Conservation (phyloP, 1,139 yeast genomes). For the Suhomyces kunorum region DNA sequence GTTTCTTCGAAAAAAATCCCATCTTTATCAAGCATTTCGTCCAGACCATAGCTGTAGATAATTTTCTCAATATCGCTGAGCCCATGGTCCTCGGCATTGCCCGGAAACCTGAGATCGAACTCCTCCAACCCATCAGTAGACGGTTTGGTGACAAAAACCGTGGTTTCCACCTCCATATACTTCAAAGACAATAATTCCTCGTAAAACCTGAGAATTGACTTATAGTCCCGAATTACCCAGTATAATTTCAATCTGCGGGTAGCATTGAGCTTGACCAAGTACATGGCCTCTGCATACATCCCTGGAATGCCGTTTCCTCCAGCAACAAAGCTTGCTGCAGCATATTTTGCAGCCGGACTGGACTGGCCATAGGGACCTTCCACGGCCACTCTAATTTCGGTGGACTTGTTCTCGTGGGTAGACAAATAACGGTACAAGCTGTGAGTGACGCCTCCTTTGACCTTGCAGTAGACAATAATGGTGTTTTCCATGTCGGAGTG, state of each 20-base stretch:
- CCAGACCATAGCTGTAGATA: neutral
- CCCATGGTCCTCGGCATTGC: constrained; percentile 1
- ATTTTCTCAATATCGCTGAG: neutral
- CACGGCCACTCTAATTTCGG: constrained; percentile 36
- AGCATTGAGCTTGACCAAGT: constrained; percentile 20
- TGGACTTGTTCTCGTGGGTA: constrained; percentile 25
- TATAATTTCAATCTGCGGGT: constrained; percentile 37
- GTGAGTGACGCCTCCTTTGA: constrained; percentile 40
- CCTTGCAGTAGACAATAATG: constrained; percentile 34
- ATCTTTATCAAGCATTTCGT: neutral
- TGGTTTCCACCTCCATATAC: constrained; percentile 31
- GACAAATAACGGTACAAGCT: constrained; percentile 27
- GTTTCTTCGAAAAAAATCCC: constrained; percentile 1
- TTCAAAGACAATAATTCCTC: constrained; percentile 45
- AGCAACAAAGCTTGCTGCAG: constrained; percentile 40
- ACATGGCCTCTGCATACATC: constrained; percentile 39
- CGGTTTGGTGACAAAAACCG: constrained; percentile 47
- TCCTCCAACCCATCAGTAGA: constrained; percentile 21
- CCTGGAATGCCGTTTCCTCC: constrained; percentile 56
- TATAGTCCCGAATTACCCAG: constrained; percentile 54
- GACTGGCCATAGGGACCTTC: constrained; percentile 53
- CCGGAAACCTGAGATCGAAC: constrained; percentile 16
- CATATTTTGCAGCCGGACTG: constrained; percentile 36
- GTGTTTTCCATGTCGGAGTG: constrained; percentile 21
- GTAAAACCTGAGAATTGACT: constrained; percentile 50